A percentile compares a stretch with the other conserved stretches of the same genome.
Evolutionary conservation across 129 eudicot species (phyloP).

Genomic region (Lonicera japonica): DNA sequence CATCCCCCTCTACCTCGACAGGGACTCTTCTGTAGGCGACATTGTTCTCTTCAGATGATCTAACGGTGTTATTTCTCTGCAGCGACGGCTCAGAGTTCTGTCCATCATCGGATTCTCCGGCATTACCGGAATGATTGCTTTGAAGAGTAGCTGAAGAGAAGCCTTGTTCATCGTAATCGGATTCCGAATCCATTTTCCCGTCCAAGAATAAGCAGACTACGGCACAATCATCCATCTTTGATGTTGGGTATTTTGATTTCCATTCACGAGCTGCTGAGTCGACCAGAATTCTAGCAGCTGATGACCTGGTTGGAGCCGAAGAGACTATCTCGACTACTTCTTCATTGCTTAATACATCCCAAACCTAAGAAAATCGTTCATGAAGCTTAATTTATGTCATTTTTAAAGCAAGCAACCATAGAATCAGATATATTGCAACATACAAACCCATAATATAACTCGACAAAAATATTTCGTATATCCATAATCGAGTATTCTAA

Average conservation of each 20-base stretch:
- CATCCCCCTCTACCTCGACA: slow-evolving; percentile 32
- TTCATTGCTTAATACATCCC: slow-evolving; percentile 94
- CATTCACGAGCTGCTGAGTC: slow-evolving; percentile 92
- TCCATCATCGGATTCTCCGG: slow-evolving; percentile 78
- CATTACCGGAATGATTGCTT: slow-evolving; percentile 62
- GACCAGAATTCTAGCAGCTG: slow-evolving; percentile 76
- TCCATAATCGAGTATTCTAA: too few relatives aligned
- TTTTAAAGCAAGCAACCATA: not conserved
- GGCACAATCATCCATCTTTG: slow-evolving; percentile 97
- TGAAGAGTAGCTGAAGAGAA: slow-evolving; percentile 83
- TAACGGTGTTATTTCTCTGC: slow-evolving; percentile 64
- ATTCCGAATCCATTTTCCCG: slow-evolving; percentile 83
- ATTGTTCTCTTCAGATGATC: slow-evolving; percentile 55
- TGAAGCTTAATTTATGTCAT: not conserved
- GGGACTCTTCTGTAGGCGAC: slow-evolving; percentile 14
- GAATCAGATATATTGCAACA: not conserved
- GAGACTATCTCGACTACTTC: slow-evolving; percentile 84
- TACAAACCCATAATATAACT: too few relatives aligned
- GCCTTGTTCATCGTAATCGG: slow-evolving; percentile 79
- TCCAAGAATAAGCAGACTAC: slow-evolving; percentile 90
- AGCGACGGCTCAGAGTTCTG: slow-evolving; percentile 68
- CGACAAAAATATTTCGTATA: too few relatives aligned
- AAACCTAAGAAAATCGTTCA: slow-evolving; percentile 41
- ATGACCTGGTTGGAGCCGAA: slow-evolving; percentile 68
- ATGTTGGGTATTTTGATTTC: slow-evolving; percentile 86